Evolutionary conservation across 495 filamentous ascomycete genomes (phyloP).

Genomic region (Daldinia loculata): DNA sequence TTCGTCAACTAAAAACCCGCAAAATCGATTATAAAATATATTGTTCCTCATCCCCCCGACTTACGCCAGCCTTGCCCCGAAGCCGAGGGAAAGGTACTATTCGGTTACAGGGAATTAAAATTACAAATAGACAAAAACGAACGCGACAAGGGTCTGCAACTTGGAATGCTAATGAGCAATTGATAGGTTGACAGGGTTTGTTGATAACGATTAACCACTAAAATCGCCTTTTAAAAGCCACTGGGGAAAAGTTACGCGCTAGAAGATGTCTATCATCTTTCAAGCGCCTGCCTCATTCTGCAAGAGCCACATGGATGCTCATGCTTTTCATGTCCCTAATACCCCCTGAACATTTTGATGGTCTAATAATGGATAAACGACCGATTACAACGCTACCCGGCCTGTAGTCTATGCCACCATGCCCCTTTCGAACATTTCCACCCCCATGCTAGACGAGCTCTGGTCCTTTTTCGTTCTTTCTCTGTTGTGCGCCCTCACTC

Average conservation of each 20-base stretch:
- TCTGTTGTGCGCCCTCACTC: conserved; percentile 17
- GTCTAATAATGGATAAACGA: conserved; percentile 42
- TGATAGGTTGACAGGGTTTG: conserved; percentile 30
- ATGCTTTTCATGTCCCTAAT: conserved; percentile 2
- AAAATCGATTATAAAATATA: conserved; percentile 9
- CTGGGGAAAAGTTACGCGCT: conserved; percentile 27
- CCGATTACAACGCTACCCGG: conserved; percentile 39
- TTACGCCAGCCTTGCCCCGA: conserved; percentile 18
- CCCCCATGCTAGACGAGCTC: conserved; percentile 22
- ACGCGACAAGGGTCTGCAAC: conserved; percentile 14
- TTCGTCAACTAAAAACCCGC: not conserved
- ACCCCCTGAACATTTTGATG: conserved; percentile 20
- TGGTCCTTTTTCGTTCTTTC: conserved; percentile 35
- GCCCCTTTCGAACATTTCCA: conserved; percentile 35
- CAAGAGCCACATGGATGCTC: conserved; percentile 20
- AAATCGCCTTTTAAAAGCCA: conserved; percentile 20
- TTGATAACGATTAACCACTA: conserved; percentile 29
- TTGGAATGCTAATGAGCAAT: conserved; percentile 29
- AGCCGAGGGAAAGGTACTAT: conserved; percentile 4
- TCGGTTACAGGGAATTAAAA: conserved; percentile 28
- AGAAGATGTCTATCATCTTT: conserved; percentile 31
- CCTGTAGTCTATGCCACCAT: conserved; percentile 34
- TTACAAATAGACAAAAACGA: conserved; percentile 30
- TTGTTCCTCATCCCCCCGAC: not conserved
- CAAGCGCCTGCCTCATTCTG: conserved; percentile 24